Evolutionary conservation across 2,329 filamentous ascomycete species (phyloP), one percentile per base, ranked within the genome.

Genomic region (Claviceps sp.): DNA sequence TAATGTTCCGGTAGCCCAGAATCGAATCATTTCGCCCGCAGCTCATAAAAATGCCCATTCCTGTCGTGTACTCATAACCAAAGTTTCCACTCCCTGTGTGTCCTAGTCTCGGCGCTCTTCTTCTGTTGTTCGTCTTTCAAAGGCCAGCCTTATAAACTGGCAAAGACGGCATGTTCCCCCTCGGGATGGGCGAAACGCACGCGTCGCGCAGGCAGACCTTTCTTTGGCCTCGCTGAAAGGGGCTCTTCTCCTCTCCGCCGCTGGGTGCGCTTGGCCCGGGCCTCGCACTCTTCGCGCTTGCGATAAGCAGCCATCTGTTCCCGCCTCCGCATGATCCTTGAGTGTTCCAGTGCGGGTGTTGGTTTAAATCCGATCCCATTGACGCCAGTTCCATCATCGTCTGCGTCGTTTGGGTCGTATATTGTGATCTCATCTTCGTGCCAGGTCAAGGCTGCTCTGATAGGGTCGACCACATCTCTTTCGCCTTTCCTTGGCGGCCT

Each of bases 291-390:
- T 59, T 84, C 79, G 22, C 81, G 72, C 58, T 74, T 79, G 56
- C 70, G 74, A 62, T 84, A 85, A 46, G 81, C 80, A 9, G 73
- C 74, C 59, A 85, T 72, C 63, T 84, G 81, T 62, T 79, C 75
- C 52, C 72, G 72, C 42, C 81, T 71, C 60, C 76, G 79, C 64
- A 77, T 70, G 2, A 73, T 69, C 18, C 81, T 72, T 4, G 75
- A 74, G 52, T 79, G 73, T 6, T 79, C 80, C 45, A 82, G 70
- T 20, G 78, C 79, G 5, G 80, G 72, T 0, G 79, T 83, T 2
- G 81, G 81, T 58, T 74, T 79, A 66, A 84, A 85, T 0, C 81
- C 81, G 54, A 85, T 79, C 5, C 81, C 81, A 61, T 85, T 84
- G 60, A 85, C 79, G 22, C 81, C 81, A 3, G 76, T 78, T 49